A percentile compares a stretch with the other conserved stretches of the same genome.
Evolutionary conservation across 495 filamentous ascomycete species (phyloP).

Genomic region (Schizothecium vesticola): DNA sequence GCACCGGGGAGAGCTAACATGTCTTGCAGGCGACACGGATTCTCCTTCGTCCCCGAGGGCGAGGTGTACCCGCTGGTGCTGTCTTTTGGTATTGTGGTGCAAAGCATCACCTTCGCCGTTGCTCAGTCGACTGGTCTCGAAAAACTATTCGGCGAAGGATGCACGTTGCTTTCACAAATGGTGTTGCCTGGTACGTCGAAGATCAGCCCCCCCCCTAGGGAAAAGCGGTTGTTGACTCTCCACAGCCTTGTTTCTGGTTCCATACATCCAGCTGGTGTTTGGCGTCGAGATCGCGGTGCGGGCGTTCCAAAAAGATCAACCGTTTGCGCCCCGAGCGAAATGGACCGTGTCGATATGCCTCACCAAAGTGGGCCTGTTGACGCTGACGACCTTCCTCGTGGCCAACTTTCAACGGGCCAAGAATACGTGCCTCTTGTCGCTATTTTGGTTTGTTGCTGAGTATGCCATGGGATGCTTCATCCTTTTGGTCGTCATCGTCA

Average conservation of each 20-base stretch:
- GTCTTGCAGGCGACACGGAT: constrained; percentile 24
- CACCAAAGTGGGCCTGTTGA: constrained; percentile 31
- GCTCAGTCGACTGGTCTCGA: constrained; percentile 41
- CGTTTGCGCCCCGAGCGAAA: constrained; percentile 37
- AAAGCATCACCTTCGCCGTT: constrained; percentile 42
- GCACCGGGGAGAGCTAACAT: constrained; percentile 10
- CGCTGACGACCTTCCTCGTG: constrained; percentile 38
- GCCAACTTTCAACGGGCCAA: constrained; percentile 37
- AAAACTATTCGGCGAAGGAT: constrained; percentile 34
- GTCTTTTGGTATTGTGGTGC: constrained; percentile 41
- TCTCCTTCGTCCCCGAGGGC: constrained; percentile 36
- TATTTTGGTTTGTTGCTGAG: constrained; percentile 47
- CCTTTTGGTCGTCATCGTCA: constrained; percentile 30
- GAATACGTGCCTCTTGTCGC: constrained; percentile 41
- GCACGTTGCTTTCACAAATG: constrained; percentile 37
- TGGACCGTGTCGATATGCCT: constrained; percentile 42
- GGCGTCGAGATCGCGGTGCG: constrained; percentile 38
- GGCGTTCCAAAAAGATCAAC: constrained; percentile 31
- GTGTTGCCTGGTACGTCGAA: constrained; percentile 44
- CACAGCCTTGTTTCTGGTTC: constrained; percentile 44
- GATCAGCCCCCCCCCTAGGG: no score
- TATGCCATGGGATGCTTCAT: constrained; percentile 39
- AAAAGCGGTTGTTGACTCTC: constrained; percentile 13
- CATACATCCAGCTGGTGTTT: constrained; percentile 44
- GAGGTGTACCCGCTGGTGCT: constrained; percentile 42